Evolutionary conservation across 352 stramenopile species (phyloP).

Genomic region (Globisporangium perplexum): DNA sequence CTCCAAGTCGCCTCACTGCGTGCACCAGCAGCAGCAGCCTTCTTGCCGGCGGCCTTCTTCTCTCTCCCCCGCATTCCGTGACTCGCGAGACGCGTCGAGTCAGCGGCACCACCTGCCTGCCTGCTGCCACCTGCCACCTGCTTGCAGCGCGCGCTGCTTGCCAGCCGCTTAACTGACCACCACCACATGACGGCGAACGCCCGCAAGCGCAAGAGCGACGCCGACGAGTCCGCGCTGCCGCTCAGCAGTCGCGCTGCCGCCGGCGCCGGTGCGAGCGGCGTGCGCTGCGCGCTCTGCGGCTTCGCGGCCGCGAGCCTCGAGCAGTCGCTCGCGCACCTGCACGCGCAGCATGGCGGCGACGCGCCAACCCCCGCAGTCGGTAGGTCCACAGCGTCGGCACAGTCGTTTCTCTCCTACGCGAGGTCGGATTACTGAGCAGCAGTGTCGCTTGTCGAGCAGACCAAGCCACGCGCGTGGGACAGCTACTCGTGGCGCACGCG

Average conservation of each 20-base stretch:
- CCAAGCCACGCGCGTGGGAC: constrained; percentile 45
- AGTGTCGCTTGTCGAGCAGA: constrained; percentile 16
- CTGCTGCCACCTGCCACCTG: too few relatives aligned
- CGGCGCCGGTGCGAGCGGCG: constrained; percentile 2
- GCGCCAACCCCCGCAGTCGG: background rate
- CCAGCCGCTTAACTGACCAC: background rate
- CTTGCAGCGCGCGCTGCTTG: background rate
- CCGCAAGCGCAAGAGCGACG: constrained; percentile 60
- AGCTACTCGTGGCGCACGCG: constrained; percentile 49
- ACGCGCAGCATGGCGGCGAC: constrained; percentile 25
- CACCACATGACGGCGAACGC: background rate
- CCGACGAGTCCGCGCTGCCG: constrained; percentile 12
- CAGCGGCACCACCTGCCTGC: constrained; percentile 1
- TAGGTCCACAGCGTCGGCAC: too few relatives aligned
- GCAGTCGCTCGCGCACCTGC: constrained; percentile 45
- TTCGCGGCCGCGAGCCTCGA: constrained; percentile 39
- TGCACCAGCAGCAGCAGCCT: background rate
- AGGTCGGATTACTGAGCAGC: background rate
- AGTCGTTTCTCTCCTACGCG: too few relatives aligned
- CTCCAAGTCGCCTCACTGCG: background rate
- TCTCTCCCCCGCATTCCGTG: background rate
- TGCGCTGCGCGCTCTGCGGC: constrained; percentile 35
- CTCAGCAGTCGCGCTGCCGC: constrained; percentile 4
- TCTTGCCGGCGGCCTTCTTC: background rate
- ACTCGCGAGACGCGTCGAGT: background rate